Base-by-base conservation (phyloP, 1,139 yeast genomes). In the Suhomyces coccinellae region DNA sequence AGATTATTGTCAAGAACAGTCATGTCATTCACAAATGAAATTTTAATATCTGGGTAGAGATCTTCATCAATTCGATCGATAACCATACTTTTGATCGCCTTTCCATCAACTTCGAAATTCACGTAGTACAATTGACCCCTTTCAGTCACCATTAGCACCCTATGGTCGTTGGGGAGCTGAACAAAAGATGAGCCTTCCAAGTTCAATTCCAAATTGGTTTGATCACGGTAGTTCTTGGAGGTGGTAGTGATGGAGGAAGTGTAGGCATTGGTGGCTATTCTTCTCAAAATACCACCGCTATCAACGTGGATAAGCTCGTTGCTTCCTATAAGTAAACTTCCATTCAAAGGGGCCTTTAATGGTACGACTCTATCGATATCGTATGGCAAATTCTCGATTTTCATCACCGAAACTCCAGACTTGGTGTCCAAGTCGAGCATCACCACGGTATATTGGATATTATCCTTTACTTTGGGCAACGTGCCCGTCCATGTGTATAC, bases 291-390 rank as follows among this genome's bases (percentile, higher is more conserved):
- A 9, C 97, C 97, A 2, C 95, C 83, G 42, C 88, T 82, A 59
- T 90, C 97, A 17, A 90, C 77, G 61, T 88, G 95, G 14, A 89
- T 68, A 13, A 91, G 56, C 53, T 86, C 89, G 59, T 91, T 90
- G 27, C 86, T 77, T 1, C 97, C 97, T 8, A 87, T 46, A 16
- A 90, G 63, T 13, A 90, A 67, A 36, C 85, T 73, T 1, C 96
- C 95, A 48, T 85, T 87, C 38, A 87, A 67, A 0, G 95, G 93
- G 2, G 70, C 66, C 1, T 81, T 76, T 32, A 89, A 70, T 0
- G 96, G 84, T 7, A 85, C 63, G 6, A 89, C 64, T 28, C 77
- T 68, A 52, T 82, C 85, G 10, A 86, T 63, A 58, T 89, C 97
- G 63, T 81, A 88, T 0, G 97, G 96, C 38, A 91, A 71, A 39